Base-by-base conservation (phyloP, 768 basidiomycete genomes). In the Phanerodontia chrysosporium region DNA sequence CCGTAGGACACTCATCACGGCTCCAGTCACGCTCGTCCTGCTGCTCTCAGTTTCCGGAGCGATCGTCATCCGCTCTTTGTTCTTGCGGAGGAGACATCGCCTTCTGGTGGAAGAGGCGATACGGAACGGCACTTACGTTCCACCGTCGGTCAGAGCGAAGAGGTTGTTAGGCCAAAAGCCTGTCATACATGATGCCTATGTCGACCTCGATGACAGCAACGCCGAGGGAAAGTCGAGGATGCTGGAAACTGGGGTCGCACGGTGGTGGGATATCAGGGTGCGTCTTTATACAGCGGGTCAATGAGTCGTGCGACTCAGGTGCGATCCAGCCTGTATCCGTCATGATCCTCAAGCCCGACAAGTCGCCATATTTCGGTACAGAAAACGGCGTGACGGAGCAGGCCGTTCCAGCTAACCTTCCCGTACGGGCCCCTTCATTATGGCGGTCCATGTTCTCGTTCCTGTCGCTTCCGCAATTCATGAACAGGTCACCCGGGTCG, bases 71-170 rank as follows among this genome's bases (percentile, higher is more conserved):
- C 55, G 60, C 12, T 51, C 60, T 2, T 45, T 28, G 16, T 13
- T 57, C 13, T 21, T 61, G 22, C 49, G 60, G 13, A 30, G 60
- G n/a, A 24, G 56, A 4, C 60, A 61, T 13, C 49, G 55, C 2
- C 55, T 44, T 10, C 3, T 57, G 24, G 45, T 61, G 10, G 60
- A 61, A 28, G 60, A 61, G 28, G 60, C 60, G 2, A 57, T 61
- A 22, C 55, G 60, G 16, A 61, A 57, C 21, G 60, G 60, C 14
- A 61, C 60, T 4, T 61, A 61, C 46, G 45, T 61, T 30, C 60
- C 60, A 2, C 54, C 58, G 3, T 2, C 22, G 18, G 8, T 42
- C 13, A 25, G 22, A 12, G 48, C 16, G 24, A 27, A 10, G 29
- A 25, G 27, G 42, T 10, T 7, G n/a, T 30, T 61, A 13, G 60